phyloP scores from a whole-genome alignment of 495 filamentous ascomycete genomes.

The Pseudevernia furfuracea region DNA sequence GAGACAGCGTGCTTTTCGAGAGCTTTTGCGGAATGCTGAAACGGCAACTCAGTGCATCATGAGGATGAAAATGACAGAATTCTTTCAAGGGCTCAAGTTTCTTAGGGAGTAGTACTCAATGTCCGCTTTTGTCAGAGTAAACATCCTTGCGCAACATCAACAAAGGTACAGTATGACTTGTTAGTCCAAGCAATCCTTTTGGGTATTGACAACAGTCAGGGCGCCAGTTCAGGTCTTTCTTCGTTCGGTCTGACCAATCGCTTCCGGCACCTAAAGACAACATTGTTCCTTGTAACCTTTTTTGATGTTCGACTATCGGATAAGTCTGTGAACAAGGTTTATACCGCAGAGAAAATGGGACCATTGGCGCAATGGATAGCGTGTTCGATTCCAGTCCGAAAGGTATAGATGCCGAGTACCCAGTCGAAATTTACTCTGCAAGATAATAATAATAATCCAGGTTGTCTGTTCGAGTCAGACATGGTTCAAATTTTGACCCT shows the following conservation, averaged over 20 bases:
- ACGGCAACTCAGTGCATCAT: constrained; percentile 35
- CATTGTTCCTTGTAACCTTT: background rate
- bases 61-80: background rate
- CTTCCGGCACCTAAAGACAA: background rate
- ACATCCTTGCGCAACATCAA: background rate
- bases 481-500: background rate
- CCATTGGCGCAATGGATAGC: background rate
- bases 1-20: constrained; percentile 70
- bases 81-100: background rate
- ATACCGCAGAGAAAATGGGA: background rate
- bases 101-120: too few relatives aligned
- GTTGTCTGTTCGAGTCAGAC: background rate
- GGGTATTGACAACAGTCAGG: background rate
- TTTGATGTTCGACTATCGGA: background rate
- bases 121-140: too few relatives aligned
- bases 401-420: background rate
- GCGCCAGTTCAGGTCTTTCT: background rate
- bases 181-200: background rate
- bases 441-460: background rate
- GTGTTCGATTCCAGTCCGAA: constrained; percentile 1
- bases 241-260: background rate
- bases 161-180: background rate
- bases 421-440: background rate
- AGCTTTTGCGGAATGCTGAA: constrained; percentile 80
- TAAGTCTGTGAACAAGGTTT: background rate